Evolutionary conservation across 192 early-diverging fungal species (phyloP), one percentile per base, ranked within the genome.

Genomic region (Coemansia reversa): DNA sequence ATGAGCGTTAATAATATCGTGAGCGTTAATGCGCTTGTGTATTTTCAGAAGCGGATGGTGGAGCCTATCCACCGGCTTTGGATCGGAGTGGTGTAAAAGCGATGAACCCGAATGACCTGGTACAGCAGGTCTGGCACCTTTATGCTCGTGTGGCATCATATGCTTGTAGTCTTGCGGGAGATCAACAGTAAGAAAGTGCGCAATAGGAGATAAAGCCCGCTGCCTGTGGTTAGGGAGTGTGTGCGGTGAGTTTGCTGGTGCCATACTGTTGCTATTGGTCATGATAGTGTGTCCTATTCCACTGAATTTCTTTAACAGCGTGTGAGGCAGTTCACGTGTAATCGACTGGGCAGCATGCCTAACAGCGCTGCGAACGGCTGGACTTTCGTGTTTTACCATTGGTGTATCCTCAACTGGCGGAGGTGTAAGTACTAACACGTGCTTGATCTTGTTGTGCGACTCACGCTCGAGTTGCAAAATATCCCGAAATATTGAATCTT

Each of bases 401-500:
- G 78, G 78, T 63, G 63, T 64, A 57, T 80, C 71, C 66, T 80
- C 72, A 23, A 74, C 66, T 1, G 78, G 78, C 30, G 78, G 78
- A 45, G 78, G 78, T 0, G 78, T 75, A 24, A 80, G 56, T 3
- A 80, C 49, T 5, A 80, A 51, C 22, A 80, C 66, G 52, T 69
- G 52, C 20, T 52, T 64, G 16, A 72, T 58, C 48, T 62, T 63
- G 64, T 72, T 80, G 49, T 80, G 78, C 52, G 78, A 80, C 59
- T 80, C 78, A 63, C 69, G 78, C 60, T 80, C 78, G 33, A 80
- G 57, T 66, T 80, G 78, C 48, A 80, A 59, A 33, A 80, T 68
- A 23, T 65, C 35, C 35, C 75, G 78, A 32, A 72, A 80, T 0
- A 80, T 57, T 1, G 72, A 75, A 42, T 80, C 78, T 5, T 69